Conservation (phyloP, 345 rosid genomes). For the Acer yangbiense region DNA sequence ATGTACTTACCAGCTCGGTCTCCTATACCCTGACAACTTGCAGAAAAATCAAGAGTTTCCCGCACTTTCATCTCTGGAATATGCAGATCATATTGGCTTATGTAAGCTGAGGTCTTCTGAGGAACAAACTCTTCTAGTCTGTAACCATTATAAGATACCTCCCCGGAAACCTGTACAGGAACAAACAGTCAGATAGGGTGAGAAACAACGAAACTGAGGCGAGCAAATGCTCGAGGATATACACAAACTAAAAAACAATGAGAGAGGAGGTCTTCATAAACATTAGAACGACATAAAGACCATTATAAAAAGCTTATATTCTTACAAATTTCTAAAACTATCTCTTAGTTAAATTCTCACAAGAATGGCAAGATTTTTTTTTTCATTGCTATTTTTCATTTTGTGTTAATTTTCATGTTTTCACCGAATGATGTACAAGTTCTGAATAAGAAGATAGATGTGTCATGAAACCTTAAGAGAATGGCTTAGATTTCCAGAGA, state of each 20-base stretch:
- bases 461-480: slow-evolving; percentile 26
- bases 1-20: slow-evolving; percentile 24
- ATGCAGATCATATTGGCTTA: slow-evolving; percentile 25
- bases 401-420: background rate
- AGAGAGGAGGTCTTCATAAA: too few species aligned
- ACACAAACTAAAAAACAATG: background rate
- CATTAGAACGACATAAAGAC: too few species aligned
- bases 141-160: slow-evolving; percentile 36
- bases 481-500: slow-evolving; percentile 31
- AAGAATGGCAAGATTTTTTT: too few species aligned
- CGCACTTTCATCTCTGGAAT: slow-evolving; percentile 36
- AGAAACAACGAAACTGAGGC: background rate
- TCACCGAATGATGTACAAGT: background rate
- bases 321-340: too few species aligned
- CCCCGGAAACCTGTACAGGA: slow-evolving; percentile 25
- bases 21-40: slow-evolving; percentile 35
- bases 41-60: slow-evolving; percentile 36
- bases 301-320: too few species aligned
- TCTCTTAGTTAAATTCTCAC: too few species aligned
- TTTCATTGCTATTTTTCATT: background rate
- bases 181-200: background rate
- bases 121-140: slow-evolving; percentile 33
- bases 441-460: background rate
- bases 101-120: slow-evolving; percentile 39
- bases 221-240: background rate